A percentile compares a stretch with the other conserved stretches of the same genome.
These are phyloP conservation scores for Penicillium lividum DNA, from an alignment of 495 filamentous ascomycete genomes.

Conservation along the genomic window DNA sequence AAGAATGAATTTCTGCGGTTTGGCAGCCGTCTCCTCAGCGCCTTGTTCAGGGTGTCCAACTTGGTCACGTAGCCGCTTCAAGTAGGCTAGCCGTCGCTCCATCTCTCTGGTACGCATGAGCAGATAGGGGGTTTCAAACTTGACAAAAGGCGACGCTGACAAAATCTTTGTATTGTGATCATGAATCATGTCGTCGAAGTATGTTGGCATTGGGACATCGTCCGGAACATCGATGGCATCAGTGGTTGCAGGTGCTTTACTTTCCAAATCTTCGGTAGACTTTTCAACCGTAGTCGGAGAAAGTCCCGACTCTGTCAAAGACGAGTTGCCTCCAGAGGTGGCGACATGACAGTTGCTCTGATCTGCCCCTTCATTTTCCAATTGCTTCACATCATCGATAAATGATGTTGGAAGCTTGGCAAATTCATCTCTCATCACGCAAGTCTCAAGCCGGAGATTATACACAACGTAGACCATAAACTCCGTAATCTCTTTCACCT, in stretches of 20 bases:
- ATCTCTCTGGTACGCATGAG: constrained; percentile 89
- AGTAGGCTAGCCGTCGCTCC: constrained; percentile 75
- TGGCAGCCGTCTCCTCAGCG: constrained; percentile 56
- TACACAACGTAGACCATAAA: constrained; percentile 99
- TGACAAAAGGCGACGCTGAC: constrained; percentile 96
- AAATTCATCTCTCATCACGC: constrained; percentile 93
- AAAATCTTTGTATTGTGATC: constrained; percentile 89
- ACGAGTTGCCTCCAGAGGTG: not conserved
- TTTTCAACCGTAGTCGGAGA: constrained; percentile 23
- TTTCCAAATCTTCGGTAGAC: constrained; percentile 16
- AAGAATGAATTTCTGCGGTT: constrained; percentile 74
- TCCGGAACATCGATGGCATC: constrained; percentile 69
- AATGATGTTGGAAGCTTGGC: constrained; percentile 76
- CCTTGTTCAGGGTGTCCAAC: constrained; percentile 56
- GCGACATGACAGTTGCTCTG: not conserved
- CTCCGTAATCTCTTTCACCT: constrained; percentile 92
- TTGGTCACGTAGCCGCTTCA: constrained; percentile 79
- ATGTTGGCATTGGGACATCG: constrained; percentile 85
- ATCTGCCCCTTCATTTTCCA: constrained; percentile 8
- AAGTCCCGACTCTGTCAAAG: constrained; percentile 6
- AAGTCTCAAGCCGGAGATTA: constrained; percentile 95
- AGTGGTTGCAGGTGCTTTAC: constrained; percentile 17
- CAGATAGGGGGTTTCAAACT: constrained; percentile 89
- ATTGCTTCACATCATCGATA: constrained; percentile 29
- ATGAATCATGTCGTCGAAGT: constrained; percentile 91